A percentile compares a stretch with the other conserved stretches of the same genome.
Evolutionary conservation across 2,329 filamentous ascomycete genomes (phyloP).

Genomic region (Stagonosporopsis cucurbitacearum): DNA sequence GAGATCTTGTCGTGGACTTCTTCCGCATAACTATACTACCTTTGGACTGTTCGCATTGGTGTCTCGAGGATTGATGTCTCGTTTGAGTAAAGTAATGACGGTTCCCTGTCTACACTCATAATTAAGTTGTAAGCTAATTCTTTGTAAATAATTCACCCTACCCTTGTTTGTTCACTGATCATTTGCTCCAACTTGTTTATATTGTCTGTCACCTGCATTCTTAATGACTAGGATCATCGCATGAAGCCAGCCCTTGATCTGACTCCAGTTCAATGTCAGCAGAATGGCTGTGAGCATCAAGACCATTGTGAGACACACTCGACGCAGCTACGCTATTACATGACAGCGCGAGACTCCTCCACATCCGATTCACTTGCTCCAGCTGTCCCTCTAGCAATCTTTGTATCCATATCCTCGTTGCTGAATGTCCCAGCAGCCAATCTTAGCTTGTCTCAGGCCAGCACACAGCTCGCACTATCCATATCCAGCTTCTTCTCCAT

Average conservation of each 20-base stretch:
- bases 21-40: slow-evolving; percentile 36
- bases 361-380: slow-evolving; percentile 23
- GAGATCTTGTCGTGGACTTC: slow-evolving; percentile 34
- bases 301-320: not conserved
- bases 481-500: not conserved
- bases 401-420: not conserved
- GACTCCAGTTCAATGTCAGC: too few relatives aligned
- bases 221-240: not conserved
- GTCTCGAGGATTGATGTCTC: slow-evolving; percentile 4
- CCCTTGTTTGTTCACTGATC: not conserved
- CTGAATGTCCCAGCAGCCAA: not conserved
- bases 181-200: too few relatives aligned
- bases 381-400: too few relatives aligned
- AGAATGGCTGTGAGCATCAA: too few relatives aligned
- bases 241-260: too few relatives aligned
- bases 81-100: not conserved
- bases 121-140: slow-evolving; percentile 9
- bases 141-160: slow-evolving; percentile 19
- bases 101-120: slow-evolving; percentile 8
- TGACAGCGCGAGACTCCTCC: slow-evolving; percentile 29
- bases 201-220: not conserved
- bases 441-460: not conserved
- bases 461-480: not conserved
- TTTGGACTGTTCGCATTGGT: slow-evolving; percentile 34
- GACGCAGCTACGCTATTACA: slow-evolving; percentile 9